Evolutionary conservation across 495 filamentous ascomycete species (phyloP).

Genomic region (Margaritispora aquatica): DNA sequence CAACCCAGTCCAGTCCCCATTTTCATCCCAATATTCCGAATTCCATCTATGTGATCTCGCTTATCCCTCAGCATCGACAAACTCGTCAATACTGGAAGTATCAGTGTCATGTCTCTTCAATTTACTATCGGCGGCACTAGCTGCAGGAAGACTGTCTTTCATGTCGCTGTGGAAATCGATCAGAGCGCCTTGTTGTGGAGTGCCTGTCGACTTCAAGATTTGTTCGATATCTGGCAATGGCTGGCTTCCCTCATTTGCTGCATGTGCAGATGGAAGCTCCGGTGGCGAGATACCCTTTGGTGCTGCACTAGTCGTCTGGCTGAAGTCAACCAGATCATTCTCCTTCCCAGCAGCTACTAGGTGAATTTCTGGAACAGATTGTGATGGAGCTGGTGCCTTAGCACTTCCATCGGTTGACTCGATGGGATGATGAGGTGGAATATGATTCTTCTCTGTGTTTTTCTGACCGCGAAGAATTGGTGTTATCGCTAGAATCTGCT

Average conservation of each 20-base stretch:
- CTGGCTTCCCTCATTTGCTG: constrained; percentile 10
- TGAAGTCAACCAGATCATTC: constrained; percentile 40
- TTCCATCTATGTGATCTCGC: constrained; percentile 12
- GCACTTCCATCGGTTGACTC: background rate
- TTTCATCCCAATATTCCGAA: constrained; percentile 5
- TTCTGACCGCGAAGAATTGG: constrained; percentile 78
- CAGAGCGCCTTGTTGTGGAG: constrained; percentile 26
- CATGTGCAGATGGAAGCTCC: constrained; percentile 10
- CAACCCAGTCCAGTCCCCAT: background rate
- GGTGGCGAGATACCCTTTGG: constrained; percentile 4
- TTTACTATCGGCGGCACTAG: background rate
- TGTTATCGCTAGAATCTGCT: constrained; percentile 82
- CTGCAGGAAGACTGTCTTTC: constrained; percentile 34
- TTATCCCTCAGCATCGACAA: constrained; percentile 48
- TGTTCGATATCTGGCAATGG: constrained; percentile 33
- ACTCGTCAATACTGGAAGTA: constrained; percentile 45
- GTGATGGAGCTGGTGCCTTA: background rate
- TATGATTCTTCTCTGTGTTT: constrained; percentile 30
- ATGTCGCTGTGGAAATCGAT: constrained; percentile 47
- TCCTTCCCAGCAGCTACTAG: background rate
- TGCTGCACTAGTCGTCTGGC: constrained; percentile 26
- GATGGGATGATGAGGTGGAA: constrained; percentile 26
- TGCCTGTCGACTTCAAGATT: constrained; percentile 36
- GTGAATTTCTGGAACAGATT: background rate
- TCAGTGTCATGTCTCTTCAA: constrained; percentile 34